phyloP scores from a whole-genome alignment of 768 basidiomycete genomes.

The Pisolithus tinctorius region DNA sequence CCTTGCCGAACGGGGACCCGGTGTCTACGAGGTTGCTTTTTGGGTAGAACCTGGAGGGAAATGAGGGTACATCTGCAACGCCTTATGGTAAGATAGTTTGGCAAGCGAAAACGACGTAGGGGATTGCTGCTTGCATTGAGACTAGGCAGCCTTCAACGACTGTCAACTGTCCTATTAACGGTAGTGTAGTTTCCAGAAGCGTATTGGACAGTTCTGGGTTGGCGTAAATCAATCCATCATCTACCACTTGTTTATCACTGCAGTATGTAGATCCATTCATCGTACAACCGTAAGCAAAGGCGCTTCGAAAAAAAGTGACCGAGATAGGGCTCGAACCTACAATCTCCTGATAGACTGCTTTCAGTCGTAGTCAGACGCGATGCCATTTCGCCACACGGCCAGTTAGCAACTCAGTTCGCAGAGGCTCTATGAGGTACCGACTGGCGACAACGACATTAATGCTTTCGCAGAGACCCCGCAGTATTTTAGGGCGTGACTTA shows the following conservation, averaged over 20 bases:
- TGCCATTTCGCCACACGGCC: constrained; percentile 84
- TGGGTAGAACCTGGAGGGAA: constrained; percentile 27
- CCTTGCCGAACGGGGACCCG: constrained; percentile 22
- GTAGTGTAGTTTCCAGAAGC: not conserved
- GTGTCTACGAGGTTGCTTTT: constrained; percentile 52
- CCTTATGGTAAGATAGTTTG: constrained; percentile 49
- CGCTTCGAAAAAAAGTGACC: constrained; percentile 36
- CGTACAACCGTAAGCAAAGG: not conserved
- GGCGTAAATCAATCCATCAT: not conserved
- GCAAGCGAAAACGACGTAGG: constrained; percentile 10
- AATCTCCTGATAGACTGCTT: constrained; percentile 66
- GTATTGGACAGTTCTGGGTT: not conserved
- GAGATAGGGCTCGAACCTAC: constrained; percentile 87
- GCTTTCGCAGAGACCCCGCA: too few relatives aligned
- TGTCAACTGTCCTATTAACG: not conserved
- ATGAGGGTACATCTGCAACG: constrained; percentile 30
- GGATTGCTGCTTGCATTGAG: not conserved
- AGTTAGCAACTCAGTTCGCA: not conserved
- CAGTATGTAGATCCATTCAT: not conserved
- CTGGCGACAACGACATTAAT: not conserved
- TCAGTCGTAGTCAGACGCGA: constrained; percentile 77
- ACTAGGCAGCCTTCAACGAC: not conserved
- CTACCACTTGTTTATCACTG: too few relatives aligned
- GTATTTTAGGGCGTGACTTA: too few relatives aligned
- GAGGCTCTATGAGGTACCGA: not conserved